Conservation (phyloP, 495 filamentous ascomycete species). For the Poronia punctata region DNA sequence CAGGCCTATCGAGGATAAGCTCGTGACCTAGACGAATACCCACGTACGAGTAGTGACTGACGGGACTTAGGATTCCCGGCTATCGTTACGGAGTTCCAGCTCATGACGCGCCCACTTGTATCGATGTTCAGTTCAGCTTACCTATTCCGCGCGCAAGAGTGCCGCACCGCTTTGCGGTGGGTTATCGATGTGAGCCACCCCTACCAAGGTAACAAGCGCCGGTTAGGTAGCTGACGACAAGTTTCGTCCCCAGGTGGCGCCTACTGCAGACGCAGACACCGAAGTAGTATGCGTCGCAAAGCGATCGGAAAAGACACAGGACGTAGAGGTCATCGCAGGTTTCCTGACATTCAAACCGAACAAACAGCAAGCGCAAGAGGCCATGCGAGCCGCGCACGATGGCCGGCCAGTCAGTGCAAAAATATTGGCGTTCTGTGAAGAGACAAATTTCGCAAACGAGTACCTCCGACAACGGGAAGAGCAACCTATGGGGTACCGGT, state of each 20-base stretch:
- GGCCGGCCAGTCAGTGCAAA: slow-evolving; percentile 26
- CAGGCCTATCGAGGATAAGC: background rate
- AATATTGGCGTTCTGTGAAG: slow-evolving; percentile 25
- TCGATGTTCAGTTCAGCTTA: slow-evolving; percentile 38
- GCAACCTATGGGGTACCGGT: slow-evolving; percentile 39
- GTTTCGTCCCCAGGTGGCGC: slow-evolving; percentile 27
- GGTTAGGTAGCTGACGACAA: too few species aligned
- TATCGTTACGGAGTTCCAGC: slow-evolving; percentile 42
- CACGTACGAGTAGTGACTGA: slow-evolving; percentile 5
- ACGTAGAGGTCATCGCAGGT: slow-evolving; percentile 30
- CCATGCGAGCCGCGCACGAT: slow-evolving; percentile 30
- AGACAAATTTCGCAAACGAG: slow-evolving; percentile 33
- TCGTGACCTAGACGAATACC: too few species aligned
- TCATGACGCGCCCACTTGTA: slow-evolving; percentile 26
- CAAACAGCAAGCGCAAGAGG: slow-evolving; percentile 23
- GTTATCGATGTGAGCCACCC: slow-evolving; percentile 22
- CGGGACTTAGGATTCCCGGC: slow-evolving; percentile 35
- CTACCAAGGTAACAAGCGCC: background rate
- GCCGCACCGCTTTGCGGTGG: slow-evolving; percentile 38
- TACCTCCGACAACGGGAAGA: slow-evolving; percentile 33
- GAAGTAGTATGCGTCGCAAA: slow-evolving; percentile 37
- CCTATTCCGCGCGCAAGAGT: slow-evolving; percentile 35
- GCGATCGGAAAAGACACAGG: slow-evolving; percentile 19
- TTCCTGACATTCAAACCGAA: slow-evolving; percentile 37
- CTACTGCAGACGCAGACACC: slow-evolving; percentile 31